Conservation (phyloP, 2,329 filamentous ascomycete species). For the Leptosphaerulina australis region DNA sequence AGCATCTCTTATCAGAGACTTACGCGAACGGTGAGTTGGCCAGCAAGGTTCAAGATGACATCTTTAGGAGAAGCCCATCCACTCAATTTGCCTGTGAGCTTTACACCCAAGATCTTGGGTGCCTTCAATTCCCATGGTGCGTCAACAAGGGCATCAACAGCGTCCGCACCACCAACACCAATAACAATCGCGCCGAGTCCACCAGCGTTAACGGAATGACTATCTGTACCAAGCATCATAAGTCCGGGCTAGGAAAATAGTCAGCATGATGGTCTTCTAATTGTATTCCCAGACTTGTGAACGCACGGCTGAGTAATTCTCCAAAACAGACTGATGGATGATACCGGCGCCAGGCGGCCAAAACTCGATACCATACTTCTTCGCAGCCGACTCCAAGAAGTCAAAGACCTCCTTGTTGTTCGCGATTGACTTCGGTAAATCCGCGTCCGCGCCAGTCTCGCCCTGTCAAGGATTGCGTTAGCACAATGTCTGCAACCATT, state of each 20-base stretch:
- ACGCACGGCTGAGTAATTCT: slow-evolving; percentile 85
- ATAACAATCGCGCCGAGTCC: slow-evolving; percentile 93
- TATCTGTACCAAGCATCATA: slow-evolving; percentile 99
- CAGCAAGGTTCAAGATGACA: slow-evolving; percentile 87
- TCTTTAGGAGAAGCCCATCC: slow-evolving; percentile 97
- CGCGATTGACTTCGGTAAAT: slow-evolving; percentile 82
- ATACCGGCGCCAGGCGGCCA: slow-evolving; percentile 51
- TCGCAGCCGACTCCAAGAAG: slow-evolving; percentile 84
- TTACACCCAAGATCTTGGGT: slow-evolving; percentile 85
- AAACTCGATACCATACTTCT: slow-evolving; percentile 56
- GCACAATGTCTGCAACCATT: background rate
- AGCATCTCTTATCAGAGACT: slow-evolving; percentile 14
- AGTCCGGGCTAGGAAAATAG: slow-evolving; percentile 68
- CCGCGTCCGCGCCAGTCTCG: slow-evolving; percentile 83
- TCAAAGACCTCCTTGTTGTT: slow-evolving; percentile 98
- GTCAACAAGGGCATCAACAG: slow-evolving; percentile 93
- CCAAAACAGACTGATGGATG: slow-evolving; percentile 92
- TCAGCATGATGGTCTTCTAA: background rate
- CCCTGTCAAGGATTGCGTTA: slow-evolving; percentile 56
- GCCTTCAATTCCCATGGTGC: slow-evolving; percentile 98
- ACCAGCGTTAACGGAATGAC: slow-evolving; percentile 96
- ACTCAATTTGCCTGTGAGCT: slow-evolving; percentile 79
- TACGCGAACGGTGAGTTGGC: slow-evolving; percentile 81
- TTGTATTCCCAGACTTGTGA: background rate
- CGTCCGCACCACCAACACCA: slow-evolving; percentile 95